Conservation (phyloP, 768 basidiomycete genomes). For the Boletus fagicola region DNA sequence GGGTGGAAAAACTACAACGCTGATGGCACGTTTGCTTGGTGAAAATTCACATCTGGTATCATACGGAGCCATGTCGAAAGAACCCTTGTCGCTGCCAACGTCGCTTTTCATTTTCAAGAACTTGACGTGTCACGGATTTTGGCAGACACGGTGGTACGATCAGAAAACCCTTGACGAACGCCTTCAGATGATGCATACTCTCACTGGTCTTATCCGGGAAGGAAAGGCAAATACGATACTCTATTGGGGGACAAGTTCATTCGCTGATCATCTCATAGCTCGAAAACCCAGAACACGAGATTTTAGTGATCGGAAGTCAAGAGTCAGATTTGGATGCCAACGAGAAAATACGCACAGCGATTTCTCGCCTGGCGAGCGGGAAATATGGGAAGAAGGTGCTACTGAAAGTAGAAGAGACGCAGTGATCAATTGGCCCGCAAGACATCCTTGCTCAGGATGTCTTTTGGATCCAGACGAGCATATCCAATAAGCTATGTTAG, state of each 20-base stretch:
- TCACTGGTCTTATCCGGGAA: slow-evolving; percentile 52
- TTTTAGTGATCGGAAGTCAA: slow-evolving; percentile 49
- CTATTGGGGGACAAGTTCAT: not conserved
- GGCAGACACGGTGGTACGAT: slow-evolving; percentile 73
- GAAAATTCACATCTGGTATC: slow-evolving; percentile 73
- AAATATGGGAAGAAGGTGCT: slow-evolving; percentile 50
- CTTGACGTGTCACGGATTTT: slow-evolving; percentile 72
- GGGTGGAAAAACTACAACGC: slow-evolving; percentile 63
- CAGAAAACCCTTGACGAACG: slow-evolving; percentile 48
- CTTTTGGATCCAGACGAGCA: not conserved
- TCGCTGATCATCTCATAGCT: slow-evolving; percentile 44
- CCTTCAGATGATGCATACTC: slow-evolving; percentile 45
- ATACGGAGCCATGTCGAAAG: slow-evolving; percentile 89
- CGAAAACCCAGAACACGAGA: slow-evolving; percentile 64
- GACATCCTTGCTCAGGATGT: not conserved
- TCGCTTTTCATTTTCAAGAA: slow-evolving; percentile 85
- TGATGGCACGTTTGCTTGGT: slow-evolving; percentile 68
- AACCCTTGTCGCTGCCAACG: slow-evolving; percentile 73
- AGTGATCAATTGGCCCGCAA: not conserved
- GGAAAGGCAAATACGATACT: slow-evolving; percentile 45
- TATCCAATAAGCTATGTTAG: not conserved
- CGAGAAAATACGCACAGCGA: slow-evolving; percentile 32
- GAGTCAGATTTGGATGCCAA: slow-evolving; percentile 40
- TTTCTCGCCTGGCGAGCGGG: slow-evolving; percentile 37
- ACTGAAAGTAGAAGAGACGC: slow-evolving; percentile 37